Conservation (phyloP, 352 stramenopile species). For the Globisporangium sylvaticum region DNA sequence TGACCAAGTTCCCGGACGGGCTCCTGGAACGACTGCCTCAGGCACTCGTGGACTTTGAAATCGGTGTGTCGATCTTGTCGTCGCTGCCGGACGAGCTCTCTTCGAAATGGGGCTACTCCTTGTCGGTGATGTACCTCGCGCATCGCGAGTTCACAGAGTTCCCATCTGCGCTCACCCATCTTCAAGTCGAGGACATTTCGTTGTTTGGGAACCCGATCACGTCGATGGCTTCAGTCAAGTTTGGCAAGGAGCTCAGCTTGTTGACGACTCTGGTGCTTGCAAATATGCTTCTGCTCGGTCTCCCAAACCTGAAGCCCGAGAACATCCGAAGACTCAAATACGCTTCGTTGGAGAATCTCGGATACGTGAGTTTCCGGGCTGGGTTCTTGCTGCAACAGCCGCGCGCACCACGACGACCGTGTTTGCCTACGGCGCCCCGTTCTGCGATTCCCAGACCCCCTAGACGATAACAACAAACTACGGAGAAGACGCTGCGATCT, state of each 20-base stretch:
- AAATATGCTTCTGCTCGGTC: not conserved
- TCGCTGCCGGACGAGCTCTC: not conserved
- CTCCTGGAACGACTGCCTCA: not conserved
- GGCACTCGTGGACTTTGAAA: not conserved
- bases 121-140: not conserved
- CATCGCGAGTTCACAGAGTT: conserved; percentile 1
- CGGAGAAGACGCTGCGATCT: not conserved
- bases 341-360: not conserved
- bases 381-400: not conserved
- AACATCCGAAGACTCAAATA: not conserved
- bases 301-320: not conserved
- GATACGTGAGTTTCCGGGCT: not conserved
- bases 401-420: not conserved
- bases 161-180: not conserved
- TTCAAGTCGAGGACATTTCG: not conserved
- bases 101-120: not conserved
- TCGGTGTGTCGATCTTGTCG: not conserved
- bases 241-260: not conserved
- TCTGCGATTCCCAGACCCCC: not conserved
- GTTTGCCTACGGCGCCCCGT: not conserved
- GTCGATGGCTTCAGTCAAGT: not conserved
- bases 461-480: not conserved
- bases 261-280: not conserved
- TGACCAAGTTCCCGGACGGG: conserved; percentile 15
- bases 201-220: not conserved